Conservation (phyloP, 495 filamentous ascomycete species). For the Penicillium arizonense region DNA sequence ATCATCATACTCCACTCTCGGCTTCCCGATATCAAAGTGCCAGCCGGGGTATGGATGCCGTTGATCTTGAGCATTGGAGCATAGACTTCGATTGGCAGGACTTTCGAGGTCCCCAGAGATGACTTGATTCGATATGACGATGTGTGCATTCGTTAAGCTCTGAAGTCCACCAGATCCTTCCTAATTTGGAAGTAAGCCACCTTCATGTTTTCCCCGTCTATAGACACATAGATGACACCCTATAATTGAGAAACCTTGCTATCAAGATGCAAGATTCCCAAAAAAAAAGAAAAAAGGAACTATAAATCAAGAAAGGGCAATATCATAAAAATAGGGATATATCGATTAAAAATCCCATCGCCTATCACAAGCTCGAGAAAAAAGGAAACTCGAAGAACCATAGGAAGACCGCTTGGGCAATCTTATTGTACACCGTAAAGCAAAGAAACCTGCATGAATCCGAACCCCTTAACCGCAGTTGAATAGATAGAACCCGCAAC, state of each 20-base stretch:
- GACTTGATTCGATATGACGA: too few relatives aligned
- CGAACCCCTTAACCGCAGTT: neutral
- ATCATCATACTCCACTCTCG: constrained; percentile 2
- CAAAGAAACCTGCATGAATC: constrained; percentile 5
- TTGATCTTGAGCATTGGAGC: too few relatives aligned
- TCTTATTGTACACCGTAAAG: constrained; percentile 7
- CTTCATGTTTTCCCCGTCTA: too few relatives aligned
- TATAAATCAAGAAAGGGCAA: too few relatives aligned
- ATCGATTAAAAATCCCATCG: neutral
- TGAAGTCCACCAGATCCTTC: neutral
- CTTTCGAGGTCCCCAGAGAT: too few relatives aligned
- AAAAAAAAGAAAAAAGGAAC: too few relatives aligned
- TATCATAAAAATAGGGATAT: constrained; percentile 3
- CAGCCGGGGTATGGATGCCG: neutral
- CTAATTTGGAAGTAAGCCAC: neutral
- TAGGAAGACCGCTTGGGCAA: neutral
- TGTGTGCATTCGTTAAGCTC: too few relatives aligned
- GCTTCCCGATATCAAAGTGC: neutral
- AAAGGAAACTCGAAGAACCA: neutral
- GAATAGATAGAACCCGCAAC: constrained; percentile 11
- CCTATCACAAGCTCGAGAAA: neutral
- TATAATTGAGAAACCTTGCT: too few relatives aligned
- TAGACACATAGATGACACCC: too few relatives aligned
- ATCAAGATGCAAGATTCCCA: too few relatives aligned
- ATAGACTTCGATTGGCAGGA: too few relatives aligned